Evolutionary conservation across 805 yeast species (phyloP).

Genomic region (Saccharomyces kudriavzevii): DNA sequence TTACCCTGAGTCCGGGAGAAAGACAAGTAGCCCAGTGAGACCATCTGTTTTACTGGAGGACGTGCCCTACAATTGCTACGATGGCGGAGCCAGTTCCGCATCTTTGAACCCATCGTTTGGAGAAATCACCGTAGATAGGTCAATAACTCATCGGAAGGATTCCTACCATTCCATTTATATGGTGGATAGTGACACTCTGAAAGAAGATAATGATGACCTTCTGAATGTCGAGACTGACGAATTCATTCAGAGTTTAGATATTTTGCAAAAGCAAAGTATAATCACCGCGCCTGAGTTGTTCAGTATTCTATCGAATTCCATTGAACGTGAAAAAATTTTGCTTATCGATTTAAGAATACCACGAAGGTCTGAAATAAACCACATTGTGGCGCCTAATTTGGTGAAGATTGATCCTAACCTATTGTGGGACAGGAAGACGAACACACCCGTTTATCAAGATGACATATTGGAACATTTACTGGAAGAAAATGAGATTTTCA

Average conservation of each 20-base stretch:
- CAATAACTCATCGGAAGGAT: constrained; percentile 30
- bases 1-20: constrained; percentile 3
- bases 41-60: neutral
- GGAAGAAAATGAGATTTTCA: constrained; percentile 21
- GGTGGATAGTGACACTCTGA: constrained; percentile 22
- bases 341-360: constrained; percentile 36
- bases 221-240: constrained; percentile 13
- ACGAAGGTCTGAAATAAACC: constrained; percentile 28
- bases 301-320: constrained; percentile 37
- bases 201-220: constrained; percentile 6
- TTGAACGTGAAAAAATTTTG: constrained; percentile 34
- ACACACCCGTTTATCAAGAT: constrained; percentile 29
- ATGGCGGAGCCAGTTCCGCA: neutral
- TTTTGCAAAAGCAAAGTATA: constrained; percentile 44
- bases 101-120: neutral
- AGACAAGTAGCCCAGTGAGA: neutral
- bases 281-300: constrained; percentile 36
- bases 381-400: constrained; percentile 33
- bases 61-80: constrained; percentile 1
- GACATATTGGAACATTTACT: constrained; percentile 25
- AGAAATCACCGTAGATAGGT: constrained; percentile 9
- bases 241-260: constrained; percentile 19
- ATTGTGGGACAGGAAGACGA: constrained; percentile 21
- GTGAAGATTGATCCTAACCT: constrained; percentile 35
- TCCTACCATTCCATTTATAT: constrained; percentile 37